phyloP scores from a whole-genome alignment of 495 filamentous ascomycete genomes.

The Tuber microsphaerosporum region DNA sequence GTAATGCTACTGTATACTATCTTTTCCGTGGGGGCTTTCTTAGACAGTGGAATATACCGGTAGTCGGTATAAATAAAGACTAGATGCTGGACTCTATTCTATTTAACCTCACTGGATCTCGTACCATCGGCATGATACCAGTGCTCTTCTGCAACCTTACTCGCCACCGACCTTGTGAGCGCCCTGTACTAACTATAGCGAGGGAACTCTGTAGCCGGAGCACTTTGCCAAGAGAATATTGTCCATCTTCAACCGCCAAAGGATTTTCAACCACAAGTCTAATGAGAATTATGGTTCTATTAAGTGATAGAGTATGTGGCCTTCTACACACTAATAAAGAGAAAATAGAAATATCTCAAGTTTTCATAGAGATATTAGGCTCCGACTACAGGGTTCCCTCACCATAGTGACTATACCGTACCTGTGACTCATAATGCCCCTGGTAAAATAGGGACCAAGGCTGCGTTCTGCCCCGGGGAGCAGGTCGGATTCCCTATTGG shows the following conservation, averaged over 20 bases:
- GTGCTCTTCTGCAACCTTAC: background rate
- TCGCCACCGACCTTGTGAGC: background rate
- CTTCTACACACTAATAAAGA: no score
- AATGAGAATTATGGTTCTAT: no score
- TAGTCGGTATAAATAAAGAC: background rate
- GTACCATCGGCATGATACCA: background rate
- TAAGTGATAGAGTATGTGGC: no score
- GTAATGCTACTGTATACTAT: conserved; percentile 9
- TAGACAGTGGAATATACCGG: background rate
- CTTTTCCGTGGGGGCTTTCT: background rate
- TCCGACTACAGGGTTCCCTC: no score
- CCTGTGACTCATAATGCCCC: background rate
- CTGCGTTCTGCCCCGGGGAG: background rate
- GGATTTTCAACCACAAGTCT: no score
- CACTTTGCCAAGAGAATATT: no score
- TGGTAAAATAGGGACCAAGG: background rate
- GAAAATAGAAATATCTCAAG: no score
- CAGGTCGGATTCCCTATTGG: background rate
- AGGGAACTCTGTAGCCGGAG: no score
- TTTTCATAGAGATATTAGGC: no score
- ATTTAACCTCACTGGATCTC: background rate
- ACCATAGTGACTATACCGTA: background rate
- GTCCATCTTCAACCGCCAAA: no score
- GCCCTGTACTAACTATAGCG: background rate
- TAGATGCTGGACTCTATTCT: background rate